Base-by-base conservation (phyloP, 257 asterid genomes). In the Nicotiana obtusifolia region DNA sequence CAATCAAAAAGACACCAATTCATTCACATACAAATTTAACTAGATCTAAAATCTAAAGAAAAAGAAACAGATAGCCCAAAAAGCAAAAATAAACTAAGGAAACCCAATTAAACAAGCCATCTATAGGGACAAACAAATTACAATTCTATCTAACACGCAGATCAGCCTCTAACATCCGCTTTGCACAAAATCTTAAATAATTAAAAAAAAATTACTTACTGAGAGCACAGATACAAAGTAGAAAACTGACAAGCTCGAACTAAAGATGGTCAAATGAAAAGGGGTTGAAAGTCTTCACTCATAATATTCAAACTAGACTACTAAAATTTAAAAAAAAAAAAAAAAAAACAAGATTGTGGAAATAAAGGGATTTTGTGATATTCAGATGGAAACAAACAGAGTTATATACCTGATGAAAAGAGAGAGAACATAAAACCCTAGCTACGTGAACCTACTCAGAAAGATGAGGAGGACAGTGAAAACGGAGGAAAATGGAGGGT, bases 211-310 rank as follows among this genome's bases (percentile, higher is more conserved):
- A 20, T 44, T 44, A 71, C 78, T 44, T 14, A 44, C 78, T 13
- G 78, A 14, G 11, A 71, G 59, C 35, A 71, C 7, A 71, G 35
- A 37, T 68, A 37, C 77, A n/a, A 37, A 69, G 77, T 69, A 37
- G 57, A 37, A 69, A 37, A 53, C 31, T 37, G 22, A 20, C 57
- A n/a, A 69, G 26, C 20, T 69, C 31, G 41, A 61, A 61, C 41
- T 79, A 37, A 22, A 62, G 61, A 80, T 44, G 75, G 64, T 60
- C 76, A 67, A 68, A 53, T 56, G 44, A n/a, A 77, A 77, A 77
- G 14, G 13, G 37, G 62, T 24, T 77, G 54, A 17, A 53, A 62
- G 8, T 79, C 35, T 22, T 20, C 24, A 64, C 61, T 41, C 30
- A 79, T 15, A 22, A 79, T 41, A 78, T 60, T 78, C 41, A 44